Evolutionary conservation across 2,329 filamentous ascomycete species (phyloP), one percentile per base, ranked within the genome.

Genomic region (Botrytis paeoniae): DNA sequence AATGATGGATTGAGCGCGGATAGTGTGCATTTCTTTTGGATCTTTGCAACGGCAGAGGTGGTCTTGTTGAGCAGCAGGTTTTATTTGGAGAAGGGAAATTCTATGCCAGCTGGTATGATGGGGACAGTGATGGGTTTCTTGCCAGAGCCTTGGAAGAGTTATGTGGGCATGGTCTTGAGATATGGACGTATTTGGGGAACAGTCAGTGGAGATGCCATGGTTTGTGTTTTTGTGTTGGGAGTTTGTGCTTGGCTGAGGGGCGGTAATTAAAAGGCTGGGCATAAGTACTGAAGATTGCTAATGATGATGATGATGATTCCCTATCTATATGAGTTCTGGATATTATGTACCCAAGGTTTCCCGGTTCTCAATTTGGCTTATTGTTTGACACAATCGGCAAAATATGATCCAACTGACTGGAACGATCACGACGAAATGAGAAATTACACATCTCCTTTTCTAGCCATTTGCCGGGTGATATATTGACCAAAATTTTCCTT

Each of bases 41-140:
- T 92, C n/a, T 96, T 95, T 80, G 91, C 92, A 9, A 93, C 92
- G 0, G 90, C 89, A 45, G 92, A 96, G 83, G 86, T 93, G 18
- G 80, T 93, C 70, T 84, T 95, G 75, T 88, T 95, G 76, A 91
- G 89, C 1, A 90, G 88, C 43, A 85, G 92, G 37, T 93, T 91
- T 80, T 89, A 94, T 77, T 79, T 93, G 69, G 92, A 94, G 78
- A 89, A 88, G 77, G 87, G 82, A 29, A 81, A 84, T 61, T 57
- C 87, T 63, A 87, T 88, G 74, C 88, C 87, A 4, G 82, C 84
- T 39, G 91, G 92, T 4, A 86, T 92, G 73, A 77, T 93, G 75
- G 89, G 89, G 75, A 91, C 86, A 37, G 83, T 91, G 59, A 85
- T 87, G 7, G 86, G 88, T 8, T 89, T 94, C 77, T 80, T 95